Evolutionary conservation across 2,329 filamentous ascomycete genomes (phyloP).

Genomic region (Monosporascus sp.): DNA sequence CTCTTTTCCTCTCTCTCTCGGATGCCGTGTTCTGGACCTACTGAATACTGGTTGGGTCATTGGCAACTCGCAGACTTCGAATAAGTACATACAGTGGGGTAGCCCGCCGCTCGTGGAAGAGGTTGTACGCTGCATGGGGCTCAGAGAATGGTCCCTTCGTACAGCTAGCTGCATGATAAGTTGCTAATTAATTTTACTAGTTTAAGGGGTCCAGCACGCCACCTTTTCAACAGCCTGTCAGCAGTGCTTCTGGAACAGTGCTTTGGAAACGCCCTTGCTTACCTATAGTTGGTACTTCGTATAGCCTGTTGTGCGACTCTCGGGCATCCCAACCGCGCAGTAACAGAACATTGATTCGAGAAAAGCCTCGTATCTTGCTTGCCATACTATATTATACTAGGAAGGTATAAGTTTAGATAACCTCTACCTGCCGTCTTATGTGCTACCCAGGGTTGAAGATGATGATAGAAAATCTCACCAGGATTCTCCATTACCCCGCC

Average conservation of each 20-base stretch:
- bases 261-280: too few species aligned
- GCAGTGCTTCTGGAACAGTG: too few species aligned
- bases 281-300: background rate
- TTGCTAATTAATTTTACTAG: background rate
- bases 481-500: background rate
- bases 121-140: background rate
- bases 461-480: background rate
- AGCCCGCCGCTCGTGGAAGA: background rate
- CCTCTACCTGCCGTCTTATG: too few species aligned
- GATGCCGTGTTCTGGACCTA: background rate
- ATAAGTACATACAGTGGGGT: background rate
- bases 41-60: background rate
- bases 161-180: background rate
- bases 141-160: background rate
- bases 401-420: too few species aligned
- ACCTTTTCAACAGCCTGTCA: background rate
- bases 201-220: background rate
- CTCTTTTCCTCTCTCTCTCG: too few species aligned
- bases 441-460: too few species aligned
- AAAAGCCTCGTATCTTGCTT: too few species aligned
- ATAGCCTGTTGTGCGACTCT: background rate
- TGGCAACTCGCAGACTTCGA: background rate
- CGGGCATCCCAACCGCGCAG: too few species aligned
- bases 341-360: too few species aligned
- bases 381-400: too few species aligned